Conservation (phyloP, 768 basidiomycete genomes). For the Hirschioporus abietinus region DNA sequence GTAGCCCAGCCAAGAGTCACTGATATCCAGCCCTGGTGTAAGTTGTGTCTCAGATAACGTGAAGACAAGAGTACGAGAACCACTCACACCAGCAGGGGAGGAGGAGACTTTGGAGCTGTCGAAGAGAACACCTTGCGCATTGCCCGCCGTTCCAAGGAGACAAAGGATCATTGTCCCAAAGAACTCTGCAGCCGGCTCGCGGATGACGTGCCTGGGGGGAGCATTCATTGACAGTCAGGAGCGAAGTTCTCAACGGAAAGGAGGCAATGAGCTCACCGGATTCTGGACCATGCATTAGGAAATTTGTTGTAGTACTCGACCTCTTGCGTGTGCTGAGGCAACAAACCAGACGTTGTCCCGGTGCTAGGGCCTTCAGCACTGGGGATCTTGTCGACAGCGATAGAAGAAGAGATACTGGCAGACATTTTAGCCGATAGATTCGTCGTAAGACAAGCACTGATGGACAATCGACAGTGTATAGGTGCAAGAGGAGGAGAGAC, state of each 20-base stretch:
- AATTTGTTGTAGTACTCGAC: slow-evolving; percentile 10
- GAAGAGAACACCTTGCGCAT: slow-evolving; percentile 20
- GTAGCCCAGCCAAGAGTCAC: slow-evolving; percentile 18
- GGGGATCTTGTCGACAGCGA: neutral
- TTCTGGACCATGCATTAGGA: slow-evolving; percentile 18
- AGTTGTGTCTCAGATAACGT: neutral
- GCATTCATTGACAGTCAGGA: neutral
- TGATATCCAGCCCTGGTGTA: slow-evolving; percentile 13
- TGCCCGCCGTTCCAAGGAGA: slow-evolving; percentile 16
- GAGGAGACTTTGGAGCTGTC: slow-evolving; percentile 17
- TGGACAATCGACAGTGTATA: neutral
- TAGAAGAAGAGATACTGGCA: neutral
- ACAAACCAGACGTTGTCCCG: neutral
- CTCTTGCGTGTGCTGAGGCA: neutral
- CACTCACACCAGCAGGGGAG: slow-evolving; percentile 18
- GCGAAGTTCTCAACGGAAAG: neutral
- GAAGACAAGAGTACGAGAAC: neutral
- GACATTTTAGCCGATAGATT: neutral
- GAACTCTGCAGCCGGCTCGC: slow-evolving; percentile 22
- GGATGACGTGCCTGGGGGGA: slow-evolving; percentile 8
- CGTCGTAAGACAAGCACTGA: neutral
- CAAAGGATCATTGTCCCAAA: slow-evolving; percentile 22
- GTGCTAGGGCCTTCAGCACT: neutral
- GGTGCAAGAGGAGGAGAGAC: neutral
- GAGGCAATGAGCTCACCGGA: slow-evolving; percentile 12